Conservation (phyloP, 2,329 filamentous ascomycete species). For the Emydomyces testavorans region DNA sequence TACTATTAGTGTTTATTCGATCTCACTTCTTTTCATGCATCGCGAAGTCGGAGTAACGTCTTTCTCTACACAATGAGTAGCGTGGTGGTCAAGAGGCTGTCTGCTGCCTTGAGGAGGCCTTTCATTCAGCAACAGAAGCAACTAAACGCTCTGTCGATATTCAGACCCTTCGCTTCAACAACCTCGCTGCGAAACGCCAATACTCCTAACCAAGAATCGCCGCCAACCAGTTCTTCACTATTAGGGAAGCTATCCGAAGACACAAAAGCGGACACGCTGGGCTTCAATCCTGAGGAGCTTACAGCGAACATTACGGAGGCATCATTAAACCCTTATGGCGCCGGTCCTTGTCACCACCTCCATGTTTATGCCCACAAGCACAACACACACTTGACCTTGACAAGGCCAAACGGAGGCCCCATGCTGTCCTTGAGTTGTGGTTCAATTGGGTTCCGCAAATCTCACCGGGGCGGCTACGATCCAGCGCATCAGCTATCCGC, state of each 20-base stretch:
- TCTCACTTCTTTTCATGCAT: too few species aligned
- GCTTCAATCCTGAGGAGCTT: neutral
- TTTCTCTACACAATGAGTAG: neutral
- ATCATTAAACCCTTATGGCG: slow-evolving; percentile 5
- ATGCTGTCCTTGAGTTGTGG: slow-evolving; percentile 72
- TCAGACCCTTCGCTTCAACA: slow-evolving; percentile 7
- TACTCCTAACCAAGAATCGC: neutral
- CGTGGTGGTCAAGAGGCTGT: slow-evolving; percentile 2
- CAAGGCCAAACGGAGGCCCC: slow-evolving; percentile 65
- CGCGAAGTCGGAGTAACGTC: neutral
- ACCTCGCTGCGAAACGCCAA: neutral
- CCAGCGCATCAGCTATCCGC: slow-evolving; percentile 81
- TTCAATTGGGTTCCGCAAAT: slow-evolving; percentile 84
- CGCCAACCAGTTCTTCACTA: neutral
- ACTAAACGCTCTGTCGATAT: neutral
- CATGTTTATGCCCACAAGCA: slow-evolving; percentile 81
- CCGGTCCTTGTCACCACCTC: slow-evolving; percentile 49
- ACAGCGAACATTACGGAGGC: slow-evolving; percentile 2
- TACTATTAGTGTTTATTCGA: too few species aligned
- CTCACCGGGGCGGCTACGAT: slow-evolving; percentile 71
- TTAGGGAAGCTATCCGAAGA: slow-evolving; percentile 7
- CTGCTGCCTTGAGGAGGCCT: neutral
- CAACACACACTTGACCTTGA: slow-evolving; percentile 89
- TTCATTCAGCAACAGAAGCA: neutral
- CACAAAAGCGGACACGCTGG: neutral